Base-by-base conservation (phyloP, 2,329 filamentous ascomycete genomes). In the Epichloe gansuensis region DNA sequence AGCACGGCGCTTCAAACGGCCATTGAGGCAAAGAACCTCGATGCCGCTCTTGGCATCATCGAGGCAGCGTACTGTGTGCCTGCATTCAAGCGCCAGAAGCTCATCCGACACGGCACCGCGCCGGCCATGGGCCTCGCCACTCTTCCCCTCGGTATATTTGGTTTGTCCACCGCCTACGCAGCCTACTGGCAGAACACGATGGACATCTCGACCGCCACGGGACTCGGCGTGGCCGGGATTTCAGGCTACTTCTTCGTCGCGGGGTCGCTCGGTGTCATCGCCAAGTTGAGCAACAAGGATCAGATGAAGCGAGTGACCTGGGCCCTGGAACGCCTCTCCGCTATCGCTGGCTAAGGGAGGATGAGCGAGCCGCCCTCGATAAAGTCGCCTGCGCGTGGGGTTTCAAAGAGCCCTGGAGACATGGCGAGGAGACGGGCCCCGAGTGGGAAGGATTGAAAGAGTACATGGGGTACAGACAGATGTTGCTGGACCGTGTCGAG, bases 281-380 rank as follows among this genome's bases (percentile, higher is more conserved):
- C 91, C 8, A 74, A 94, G 54, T 83, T 88, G 28, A 96, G 91
- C 37, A 77, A 85, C 55, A 96, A 96, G 68, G 91, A 97, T 66
- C 90, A 97, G 69, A 95, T 96, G 88, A 84, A 86, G 62, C 82
- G 93, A 21, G 89, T 97, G 5, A 91, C 88, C 2, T 98, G 93
- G 93, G 77, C 85, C 8, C 82, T 0, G 93, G 93, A 11, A 85
- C 88, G 37, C 85, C 88, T 23, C 71, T 97, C 57, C 78, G 86
- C 56, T 79, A 88, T 62, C 80, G 93, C 13, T 97, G 91, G 87
- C 67, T 95, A 51, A 77, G 88, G 37, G 93, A 97, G 66, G 90
- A 95, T 58, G 91, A 98, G 73, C 77, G 93, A 25, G 86, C 84
- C 3, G 89, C 90, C 1, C 74, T 95, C 58, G 93, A 98, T 71